Conservation (phyloP, 1,284 basidiomycete genomes). For the Austroboletus novae-zelandiae region DNA sequence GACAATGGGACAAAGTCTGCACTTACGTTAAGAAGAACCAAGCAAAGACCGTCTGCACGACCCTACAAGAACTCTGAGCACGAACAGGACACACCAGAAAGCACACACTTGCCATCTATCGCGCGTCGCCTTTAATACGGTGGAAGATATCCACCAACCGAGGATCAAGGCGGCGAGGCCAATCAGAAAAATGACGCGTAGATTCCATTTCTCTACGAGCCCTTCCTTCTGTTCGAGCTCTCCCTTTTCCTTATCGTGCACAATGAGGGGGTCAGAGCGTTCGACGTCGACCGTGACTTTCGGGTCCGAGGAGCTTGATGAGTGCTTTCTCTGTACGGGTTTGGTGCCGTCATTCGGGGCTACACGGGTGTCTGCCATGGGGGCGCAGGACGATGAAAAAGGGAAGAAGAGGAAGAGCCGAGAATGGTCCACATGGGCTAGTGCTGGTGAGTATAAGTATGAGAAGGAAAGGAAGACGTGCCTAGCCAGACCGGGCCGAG, state of each 20-base stretch:
- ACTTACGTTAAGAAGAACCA: slow-evolving; percentile 75
- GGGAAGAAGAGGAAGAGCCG: background rate
- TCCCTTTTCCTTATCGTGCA: slow-evolving; percentile 25
- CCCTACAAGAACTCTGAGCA: slow-evolving; percentile 39
- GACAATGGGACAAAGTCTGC: background rate
- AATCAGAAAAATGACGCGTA: slow-evolving; percentile 46
- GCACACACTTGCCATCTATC: slow-evolving; percentile 57
- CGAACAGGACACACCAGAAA: background rate
- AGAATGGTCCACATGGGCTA: background rate
- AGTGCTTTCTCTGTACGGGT: slow-evolving; percentile 21
- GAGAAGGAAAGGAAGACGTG: background rate
- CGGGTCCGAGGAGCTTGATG: slow-evolving; percentile 5
- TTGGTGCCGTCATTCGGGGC: slow-evolving; percentile 1
- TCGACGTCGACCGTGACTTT: slow-evolving; percentile 21
- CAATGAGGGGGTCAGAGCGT: slow-evolving; percentile 14
- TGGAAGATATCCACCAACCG: slow-evolving; percentile 81
- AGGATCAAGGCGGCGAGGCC: slow-evolving; percentile 60
- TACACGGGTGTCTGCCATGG: slow-evolving; percentile 19
- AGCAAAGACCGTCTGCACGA: slow-evolving; percentile 75
- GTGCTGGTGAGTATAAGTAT: background rate
- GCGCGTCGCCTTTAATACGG: slow-evolving; percentile 62
- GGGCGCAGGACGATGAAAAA: slow-evolving; percentile 1
- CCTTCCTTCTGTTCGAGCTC: slow-evolving; percentile 2
- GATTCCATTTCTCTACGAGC: slow-evolving; percentile 21
- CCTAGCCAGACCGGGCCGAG: background rate